Conservation (phyloP, 495 filamentous ascomycete genomes). For the Penicillium robsamsonii region DNA sequence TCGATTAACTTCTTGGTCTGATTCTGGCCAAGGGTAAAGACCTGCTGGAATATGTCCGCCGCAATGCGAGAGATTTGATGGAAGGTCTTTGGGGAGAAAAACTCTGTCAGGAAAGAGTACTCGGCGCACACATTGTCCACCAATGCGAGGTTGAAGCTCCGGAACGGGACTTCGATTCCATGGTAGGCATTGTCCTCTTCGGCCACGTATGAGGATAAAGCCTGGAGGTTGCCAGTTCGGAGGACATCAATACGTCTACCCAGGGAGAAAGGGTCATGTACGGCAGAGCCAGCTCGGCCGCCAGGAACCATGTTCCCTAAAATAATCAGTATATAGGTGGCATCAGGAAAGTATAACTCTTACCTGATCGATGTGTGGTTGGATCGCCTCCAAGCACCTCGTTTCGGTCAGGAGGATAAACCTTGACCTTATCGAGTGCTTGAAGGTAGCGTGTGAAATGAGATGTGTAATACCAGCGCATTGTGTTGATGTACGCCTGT, state of each 20-base stretch:
- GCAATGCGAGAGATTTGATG: constrained; percentile 64
- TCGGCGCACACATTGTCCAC: constrained; percentile 94
- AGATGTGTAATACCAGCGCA: constrained; percentile 96
- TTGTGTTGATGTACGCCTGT: constrained; percentile 95
- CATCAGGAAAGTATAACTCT: background rate
- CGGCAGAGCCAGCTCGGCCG: constrained; percentile 51
- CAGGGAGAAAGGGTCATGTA: constrained; percentile 84
- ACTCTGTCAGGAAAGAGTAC: constrained; percentile 87
- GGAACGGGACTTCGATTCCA: constrained; percentile 85
- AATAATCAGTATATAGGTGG: constrained; percentile 14
- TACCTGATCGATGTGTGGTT: constrained; percentile 54
- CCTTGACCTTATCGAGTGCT: constrained; percentile 77
- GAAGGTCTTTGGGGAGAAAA: constrained; percentile 69
- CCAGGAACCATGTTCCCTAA: constrained; percentile 34
- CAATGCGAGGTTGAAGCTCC: constrained; percentile 89
- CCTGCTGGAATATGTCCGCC: constrained; percentile 76
- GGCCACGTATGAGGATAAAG: constrained; percentile 76
- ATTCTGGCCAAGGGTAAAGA: constrained; percentile 73
- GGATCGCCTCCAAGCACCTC: constrained; percentile 83
- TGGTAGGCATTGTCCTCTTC: constrained; percentile 84
- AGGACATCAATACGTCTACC: constrained; percentile 81
- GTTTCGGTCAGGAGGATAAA: constrained; percentile 78
- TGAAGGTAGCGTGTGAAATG: constrained; percentile 87
- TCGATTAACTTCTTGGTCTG: constrained; percentile 76
- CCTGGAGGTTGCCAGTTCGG: constrained; percentile 63